These are phyloP conservation scores for Eucalyptus leucophloia DNA, from an alignment of 345 rosid species.

Conservation along the genomic window DNA sequence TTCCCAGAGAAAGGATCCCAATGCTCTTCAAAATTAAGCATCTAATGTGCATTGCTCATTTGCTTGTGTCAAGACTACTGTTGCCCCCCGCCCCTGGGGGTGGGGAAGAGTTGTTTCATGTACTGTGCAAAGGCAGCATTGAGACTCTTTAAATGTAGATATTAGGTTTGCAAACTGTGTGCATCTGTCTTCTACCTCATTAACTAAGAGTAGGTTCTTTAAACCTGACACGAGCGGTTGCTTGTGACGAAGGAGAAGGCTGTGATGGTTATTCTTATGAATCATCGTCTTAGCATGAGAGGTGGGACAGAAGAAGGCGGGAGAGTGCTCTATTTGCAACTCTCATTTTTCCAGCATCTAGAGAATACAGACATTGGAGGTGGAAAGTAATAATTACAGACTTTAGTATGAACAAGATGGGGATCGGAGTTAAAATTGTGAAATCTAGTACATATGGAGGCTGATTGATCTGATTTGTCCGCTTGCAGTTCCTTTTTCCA, in stretches of 20 bases:
- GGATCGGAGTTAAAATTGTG: not conserved
- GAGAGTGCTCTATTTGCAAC: not conserved
- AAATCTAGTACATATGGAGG: not conserved
- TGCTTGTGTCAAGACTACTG: not conserved
- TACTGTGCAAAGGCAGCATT: not conserved
- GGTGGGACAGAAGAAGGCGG: not conserved
- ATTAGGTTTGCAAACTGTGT: not conserved
- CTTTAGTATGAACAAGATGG: not conserved
- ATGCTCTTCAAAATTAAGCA: not conserved
- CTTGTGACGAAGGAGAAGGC: not conserved
- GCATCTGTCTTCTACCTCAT: not conserved
- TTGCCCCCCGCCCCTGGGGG: not conserved
- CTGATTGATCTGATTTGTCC: not conserved
- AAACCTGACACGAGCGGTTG: not conserved
- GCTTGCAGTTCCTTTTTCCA: not conserved
- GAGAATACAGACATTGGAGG: not conserved
- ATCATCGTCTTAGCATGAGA: not conserved
- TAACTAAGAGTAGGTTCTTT: not conserved
- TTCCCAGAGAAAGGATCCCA: not conserved
- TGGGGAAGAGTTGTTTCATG: not conserved
- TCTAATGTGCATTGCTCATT: not conserved
- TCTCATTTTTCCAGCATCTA: not conserved
- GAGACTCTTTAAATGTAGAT: not conserved
- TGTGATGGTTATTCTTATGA: not conserved
- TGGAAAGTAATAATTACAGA: not conserved